phyloP scores from a whole-genome alignment of 2,329 filamentous ascomycete genomes.

The Colletotrichum lupini region DNA sequence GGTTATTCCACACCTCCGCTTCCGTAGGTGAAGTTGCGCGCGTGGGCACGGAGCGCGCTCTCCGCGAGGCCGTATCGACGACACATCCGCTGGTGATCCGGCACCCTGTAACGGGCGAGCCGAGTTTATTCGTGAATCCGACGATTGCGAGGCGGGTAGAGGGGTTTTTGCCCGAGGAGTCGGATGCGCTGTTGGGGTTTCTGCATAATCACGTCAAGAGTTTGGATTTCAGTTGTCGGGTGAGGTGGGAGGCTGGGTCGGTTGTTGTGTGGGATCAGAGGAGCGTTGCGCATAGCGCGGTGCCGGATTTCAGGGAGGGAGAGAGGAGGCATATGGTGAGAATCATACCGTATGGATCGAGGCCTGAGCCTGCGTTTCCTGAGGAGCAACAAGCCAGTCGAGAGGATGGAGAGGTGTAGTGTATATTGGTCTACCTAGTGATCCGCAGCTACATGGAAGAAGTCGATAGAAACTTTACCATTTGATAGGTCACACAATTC shows the following conservation, averaged over 20 bases:
- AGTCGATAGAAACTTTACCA: not conserved
- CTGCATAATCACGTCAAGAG: constrained; percentile 44
- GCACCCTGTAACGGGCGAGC: constrained; percentile 43
- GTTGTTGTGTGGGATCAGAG: constrained; percentile 46
- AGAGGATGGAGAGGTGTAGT: not conserved
- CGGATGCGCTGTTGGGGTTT: constrained; percentile 41
- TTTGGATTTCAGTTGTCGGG: constrained; percentile 44
- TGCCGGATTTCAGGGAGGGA: constrained; percentile 44
- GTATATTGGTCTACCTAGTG: not conserved
- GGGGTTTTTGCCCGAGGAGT: constrained; percentile 44
- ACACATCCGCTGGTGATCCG: constrained; percentile 43
- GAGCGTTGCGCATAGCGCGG: constrained; percentile 40
- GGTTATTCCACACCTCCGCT: constrained; percentile 39
- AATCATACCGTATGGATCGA: constrained; percentile 43
- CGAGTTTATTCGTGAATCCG: constrained; percentile 43
- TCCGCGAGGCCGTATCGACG: constrained; percentile 43
- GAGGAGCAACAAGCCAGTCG: not conserved
- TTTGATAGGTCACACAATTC: not conserved
- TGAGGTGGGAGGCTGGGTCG: constrained; percentile 43
- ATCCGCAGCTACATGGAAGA: not conserved
- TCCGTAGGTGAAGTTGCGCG: constrained; percentile 44
- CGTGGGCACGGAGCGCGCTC: constrained; percentile 41
- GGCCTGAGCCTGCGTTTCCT: constrained; percentile 34
- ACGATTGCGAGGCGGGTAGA: constrained; percentile 43
- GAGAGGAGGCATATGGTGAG: constrained; percentile 46